phyloP scores from a whole-genome alignment of 805 yeast species.

The Spencermartinsiella europaea region DNA sequence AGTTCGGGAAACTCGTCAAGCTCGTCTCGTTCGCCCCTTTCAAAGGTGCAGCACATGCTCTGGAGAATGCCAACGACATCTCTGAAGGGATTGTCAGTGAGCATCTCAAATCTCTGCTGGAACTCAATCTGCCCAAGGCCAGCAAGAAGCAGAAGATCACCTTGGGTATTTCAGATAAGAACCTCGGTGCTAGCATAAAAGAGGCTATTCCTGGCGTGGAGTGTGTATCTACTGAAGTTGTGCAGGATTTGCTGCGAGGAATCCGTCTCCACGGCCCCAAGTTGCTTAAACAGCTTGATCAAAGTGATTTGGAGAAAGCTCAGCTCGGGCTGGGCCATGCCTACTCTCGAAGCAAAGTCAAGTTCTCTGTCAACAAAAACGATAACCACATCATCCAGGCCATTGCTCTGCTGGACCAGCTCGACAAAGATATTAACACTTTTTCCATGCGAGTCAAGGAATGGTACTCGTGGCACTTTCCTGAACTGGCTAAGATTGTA shows the following conservation, averaged over 20 bases:
- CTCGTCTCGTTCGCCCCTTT: conserved; percentile 95
- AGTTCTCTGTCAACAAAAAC: conserved; percentile 97
- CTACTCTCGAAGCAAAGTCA: conserved; percentile 97
- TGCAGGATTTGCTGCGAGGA: conserved; percentile 93
- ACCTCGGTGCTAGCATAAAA: conserved; percentile 94
- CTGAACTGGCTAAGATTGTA: conserved; percentile 88
- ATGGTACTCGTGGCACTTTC: conserved; percentile 99
- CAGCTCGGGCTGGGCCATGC: conserved; percentile 99
- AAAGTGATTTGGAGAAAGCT: conserved; percentile 95
- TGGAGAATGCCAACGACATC: conserved; percentile 96
- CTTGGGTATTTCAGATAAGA: conserved; percentile 89
- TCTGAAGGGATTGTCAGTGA: conserved; percentile 96
- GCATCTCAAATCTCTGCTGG: conserved; percentile 81
- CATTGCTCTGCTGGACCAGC: conserved; percentile 92
- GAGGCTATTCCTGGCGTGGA: conserved; percentile 85
- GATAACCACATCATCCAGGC: conserved; percentile 99
- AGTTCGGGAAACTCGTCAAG: conserved; percentile 88
- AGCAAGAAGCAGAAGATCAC: conserved; percentile 62
- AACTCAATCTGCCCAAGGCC: conserved; percentile 82
- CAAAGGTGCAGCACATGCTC: conserved; percentile 99
- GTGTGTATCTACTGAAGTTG: conserved; percentile 84
- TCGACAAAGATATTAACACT: conserved; percentile 97
- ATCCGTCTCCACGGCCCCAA: conserved; percentile 86
- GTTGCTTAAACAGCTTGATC: conserved; percentile 83
- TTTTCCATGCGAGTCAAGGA: conserved; percentile 96